These are phyloP conservation scores for Colletotrichum tabaci DNA, from an alignment of 2,329 filamentous ascomycete genomes.

Conservation along the genomic window DNA sequence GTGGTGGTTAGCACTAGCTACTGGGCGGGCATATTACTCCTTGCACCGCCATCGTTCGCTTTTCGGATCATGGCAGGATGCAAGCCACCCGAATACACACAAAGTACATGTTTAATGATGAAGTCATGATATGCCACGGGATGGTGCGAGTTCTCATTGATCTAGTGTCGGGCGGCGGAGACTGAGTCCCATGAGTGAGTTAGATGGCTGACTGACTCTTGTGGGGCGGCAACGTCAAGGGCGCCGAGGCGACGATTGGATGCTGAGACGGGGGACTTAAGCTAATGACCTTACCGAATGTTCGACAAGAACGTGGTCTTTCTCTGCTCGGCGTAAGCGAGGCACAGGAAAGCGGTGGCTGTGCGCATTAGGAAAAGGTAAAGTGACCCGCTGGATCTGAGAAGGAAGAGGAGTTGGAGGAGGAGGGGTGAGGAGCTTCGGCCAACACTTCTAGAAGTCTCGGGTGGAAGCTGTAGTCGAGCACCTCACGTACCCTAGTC, in stretches of 20 bases:
- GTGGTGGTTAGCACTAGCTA: constrained; percentile 6
- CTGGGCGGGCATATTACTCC: background rate
- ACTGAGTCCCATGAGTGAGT: background rate
- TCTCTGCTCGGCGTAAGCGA: background rate
- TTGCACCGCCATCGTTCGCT: background rate
- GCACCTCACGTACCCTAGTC: too few relatives aligned
- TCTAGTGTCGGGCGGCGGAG: constrained; percentile 5
- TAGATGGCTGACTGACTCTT: background rate
- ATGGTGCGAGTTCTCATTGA: background rate
- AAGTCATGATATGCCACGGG: background rate
- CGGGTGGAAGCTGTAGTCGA: background rate
- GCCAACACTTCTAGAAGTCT: constrained; percentile 9
- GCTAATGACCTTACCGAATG: background rate
- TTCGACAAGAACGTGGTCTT: background rate
- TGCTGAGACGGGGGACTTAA: too few relatives aligned
- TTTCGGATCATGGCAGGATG: constrained; percentile 5
- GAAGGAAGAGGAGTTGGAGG: background rate
- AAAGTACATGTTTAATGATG: constrained; percentile 12
- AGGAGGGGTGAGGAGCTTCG: background rate
- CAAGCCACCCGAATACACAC: background rate
- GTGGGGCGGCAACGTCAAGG: background rate
- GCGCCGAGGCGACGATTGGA: background rate
- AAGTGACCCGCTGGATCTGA: background rate
- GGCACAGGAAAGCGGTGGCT: constrained; percentile 1
- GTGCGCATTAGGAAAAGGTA: background rate